Evolutionary conservation across 768 basidiomycete species (phyloP), one percentile per base, ranked within the genome.

Genomic region (Pleurotus eryngii): DNA sequence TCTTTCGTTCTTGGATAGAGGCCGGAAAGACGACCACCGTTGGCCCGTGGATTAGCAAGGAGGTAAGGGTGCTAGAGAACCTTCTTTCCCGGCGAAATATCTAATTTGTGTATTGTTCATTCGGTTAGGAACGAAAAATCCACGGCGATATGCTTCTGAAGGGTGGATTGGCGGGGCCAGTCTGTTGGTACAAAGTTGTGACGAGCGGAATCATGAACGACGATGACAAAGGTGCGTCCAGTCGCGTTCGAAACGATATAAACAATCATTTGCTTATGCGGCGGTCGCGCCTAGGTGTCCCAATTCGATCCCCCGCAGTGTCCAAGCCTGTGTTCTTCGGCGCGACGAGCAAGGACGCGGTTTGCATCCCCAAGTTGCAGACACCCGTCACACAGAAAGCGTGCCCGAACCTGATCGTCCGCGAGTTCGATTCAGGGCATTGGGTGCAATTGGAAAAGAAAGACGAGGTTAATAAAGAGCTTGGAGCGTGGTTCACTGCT

Each of bases 381-480:
- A 64, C 61, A 42, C 35, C 51, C 0, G 17, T 42, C 11, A 54
- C 66, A 1, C 46, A 37, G 8, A 51, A 62, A 22, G 55, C 43
- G 26, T 68, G 68, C 61, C 62, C 64, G 48, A 67, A 73, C 30
- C 49, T 67, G 18, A 75, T 70, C 1, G 49, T 74, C 8, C 62
- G 62, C 14, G 71, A 76, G 30, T 73, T 75, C 57, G 67, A 75
- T 26, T 68, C 73, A 8, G 72, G 70, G 15, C 76, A 77, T 61
- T 79, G 77, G 76, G 62, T 75, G 17, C 69, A 71, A 61, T 60
- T 67, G 46, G 72, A 73, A 43, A 64, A 59, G 2, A 63, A 62
- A 7, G 68, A 73, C n/a, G 63, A 73, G 55, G 43, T 76, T 24
- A 76, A 74, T 54, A 55, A 43, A 4, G 71, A 67, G 20, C 54